These are phyloP conservation scores for Pythium vanterpoolii DNA, from an alignment of 352 stramenopile species.

Conservation along the genomic window DNA sequence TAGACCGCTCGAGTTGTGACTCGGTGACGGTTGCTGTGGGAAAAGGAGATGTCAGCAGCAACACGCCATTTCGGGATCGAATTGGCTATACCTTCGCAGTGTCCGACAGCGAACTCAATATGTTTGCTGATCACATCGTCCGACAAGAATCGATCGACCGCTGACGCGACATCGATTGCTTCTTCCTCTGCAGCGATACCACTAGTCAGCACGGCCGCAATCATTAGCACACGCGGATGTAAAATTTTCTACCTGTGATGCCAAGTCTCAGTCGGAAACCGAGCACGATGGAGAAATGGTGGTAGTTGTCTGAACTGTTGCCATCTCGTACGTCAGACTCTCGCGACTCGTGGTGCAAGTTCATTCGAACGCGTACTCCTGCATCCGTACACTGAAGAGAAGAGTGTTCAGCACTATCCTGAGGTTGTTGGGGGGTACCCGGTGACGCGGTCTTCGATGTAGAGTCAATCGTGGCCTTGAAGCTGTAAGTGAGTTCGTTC, in stretches of 20 bases:
- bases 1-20: neutral
- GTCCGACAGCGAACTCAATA: slow-evolving; percentile 31
- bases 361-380: neutral
- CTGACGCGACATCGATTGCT: slow-evolving; percentile 44
- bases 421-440: neutral
- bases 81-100: slow-evolving; percentile 30
- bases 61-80: neutral
- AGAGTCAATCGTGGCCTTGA: slow-evolving; percentile 10
- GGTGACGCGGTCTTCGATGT: neutral
- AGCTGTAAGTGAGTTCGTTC: slow-evolving; percentile 7
- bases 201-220: neutral
- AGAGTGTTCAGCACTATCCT: neutral
- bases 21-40: slow-evolving; percentile 12
- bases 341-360: neutral
- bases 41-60: neutral
- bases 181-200: slow-evolving; percentile 38
- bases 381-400: neutral
- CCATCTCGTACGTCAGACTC: neutral
- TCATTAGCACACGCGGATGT: neutral
- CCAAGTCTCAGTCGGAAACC: slow-evolving; percentile 13
- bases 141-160: slow-evolving; percentile 35
- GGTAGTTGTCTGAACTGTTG: neutral
- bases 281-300: neutral
- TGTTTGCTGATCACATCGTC: slow-evolving; percentile 36
- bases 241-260: slow-evolving; percentile 12